These are phyloP conservation scores for Mortierella sp. DNA, from an alignment of 371 early-diverging fungal genomes.

Conservation along the genomic window DNA sequence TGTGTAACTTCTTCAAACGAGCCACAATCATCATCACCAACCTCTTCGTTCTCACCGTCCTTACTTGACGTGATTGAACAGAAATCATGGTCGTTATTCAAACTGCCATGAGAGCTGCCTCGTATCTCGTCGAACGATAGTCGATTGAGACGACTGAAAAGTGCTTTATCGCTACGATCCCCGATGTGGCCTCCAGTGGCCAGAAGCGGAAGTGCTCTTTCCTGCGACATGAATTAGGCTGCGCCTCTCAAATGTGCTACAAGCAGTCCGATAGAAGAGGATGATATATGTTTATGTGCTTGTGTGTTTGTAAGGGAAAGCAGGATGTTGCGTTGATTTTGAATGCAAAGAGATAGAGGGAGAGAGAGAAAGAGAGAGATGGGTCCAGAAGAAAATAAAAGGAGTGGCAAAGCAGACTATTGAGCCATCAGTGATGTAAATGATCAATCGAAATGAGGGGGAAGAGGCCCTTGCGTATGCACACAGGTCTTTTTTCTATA, in stretches of 20 bases:
- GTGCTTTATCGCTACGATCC: not conserved
- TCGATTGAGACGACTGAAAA: not conserved
- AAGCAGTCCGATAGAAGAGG: not conserved
- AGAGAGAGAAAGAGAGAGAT: too few species aligned
- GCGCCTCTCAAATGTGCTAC: not conserved
- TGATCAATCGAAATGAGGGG: too few species aligned
- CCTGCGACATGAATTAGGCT: not conserved
- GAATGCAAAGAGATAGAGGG: too few species aligned
- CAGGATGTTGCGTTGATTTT: too few species aligned
- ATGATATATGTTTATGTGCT: too few species aligned
- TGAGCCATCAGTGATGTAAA: too few species aligned
- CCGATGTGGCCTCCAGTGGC: not conserved
- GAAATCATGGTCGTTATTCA: not conserved
- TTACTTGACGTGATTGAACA: not conserved
- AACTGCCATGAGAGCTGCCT: not conserved
- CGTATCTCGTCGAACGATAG: not conserved
- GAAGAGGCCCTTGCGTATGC: not conserved
- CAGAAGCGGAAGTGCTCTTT: not conserved
- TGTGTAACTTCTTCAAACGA: slow-evolving; percentile 1
- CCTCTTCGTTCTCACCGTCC: not conserved
- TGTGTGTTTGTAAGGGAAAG: too few species aligned
- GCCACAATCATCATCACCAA: not conserved
- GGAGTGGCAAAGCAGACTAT: too few species aligned
- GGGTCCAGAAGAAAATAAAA: too few species aligned
- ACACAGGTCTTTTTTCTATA: not conserved